Conservation (phyloP, 495 filamentous ascomycete species). For the Tuber calosporum region DNA sequence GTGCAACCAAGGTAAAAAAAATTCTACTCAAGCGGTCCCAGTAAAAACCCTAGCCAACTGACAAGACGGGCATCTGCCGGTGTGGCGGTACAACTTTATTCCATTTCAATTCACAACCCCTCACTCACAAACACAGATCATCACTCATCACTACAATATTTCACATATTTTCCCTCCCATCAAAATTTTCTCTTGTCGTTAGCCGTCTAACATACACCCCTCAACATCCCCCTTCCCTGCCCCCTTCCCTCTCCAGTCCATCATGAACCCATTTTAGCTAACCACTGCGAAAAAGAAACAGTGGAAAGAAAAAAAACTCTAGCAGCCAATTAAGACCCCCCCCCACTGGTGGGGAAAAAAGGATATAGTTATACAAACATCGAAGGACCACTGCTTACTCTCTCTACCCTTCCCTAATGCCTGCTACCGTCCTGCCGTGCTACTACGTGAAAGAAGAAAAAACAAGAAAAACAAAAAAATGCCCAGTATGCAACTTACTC, state of each 20-base stretch:
- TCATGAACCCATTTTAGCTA: background rate
- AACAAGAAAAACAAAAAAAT: constrained; percentile 12
- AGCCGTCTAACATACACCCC: background rate
- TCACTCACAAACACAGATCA: background rate
- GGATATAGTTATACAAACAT: background rate
- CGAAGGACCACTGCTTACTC: background rate
- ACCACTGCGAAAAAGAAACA: background rate
- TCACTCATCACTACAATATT: background rate
- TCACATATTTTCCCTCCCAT: background rate
- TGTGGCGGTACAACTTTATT: background rate
- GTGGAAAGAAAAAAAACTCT: constrained; percentile 2
- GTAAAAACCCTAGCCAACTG: background rate
- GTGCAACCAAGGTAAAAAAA: background rate
- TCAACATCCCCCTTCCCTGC: background rate
- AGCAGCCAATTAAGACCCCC: background rate
- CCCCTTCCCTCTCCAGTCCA: background rate
- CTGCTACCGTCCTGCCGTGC: background rate
- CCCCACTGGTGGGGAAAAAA: background rate
- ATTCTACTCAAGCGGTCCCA: background rate
- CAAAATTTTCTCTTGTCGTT: background rate
- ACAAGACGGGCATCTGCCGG: background rate
- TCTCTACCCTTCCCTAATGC: background rate
- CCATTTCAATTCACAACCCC: background rate
- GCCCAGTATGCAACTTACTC: constrained; percentile 23
- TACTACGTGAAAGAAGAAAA: constrained; percentile 8